phyloP scores from a whole-genome alignment of 2,329 filamentous ascomycete genomes.

The Penicillium corylophilum region DNA sequence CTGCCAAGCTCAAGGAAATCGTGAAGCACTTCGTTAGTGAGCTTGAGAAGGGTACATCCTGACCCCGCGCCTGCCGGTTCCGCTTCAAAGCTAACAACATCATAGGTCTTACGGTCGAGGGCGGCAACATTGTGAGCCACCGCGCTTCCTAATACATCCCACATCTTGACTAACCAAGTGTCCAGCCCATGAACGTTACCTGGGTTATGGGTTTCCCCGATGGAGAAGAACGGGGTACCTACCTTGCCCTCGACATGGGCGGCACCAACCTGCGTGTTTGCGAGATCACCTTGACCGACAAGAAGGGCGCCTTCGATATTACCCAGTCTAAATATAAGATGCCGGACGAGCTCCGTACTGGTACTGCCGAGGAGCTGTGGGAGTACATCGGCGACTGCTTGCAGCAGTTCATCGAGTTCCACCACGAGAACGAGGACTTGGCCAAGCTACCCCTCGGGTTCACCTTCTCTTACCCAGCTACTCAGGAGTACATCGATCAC shows the following conservation, averaged over 20 bases:
- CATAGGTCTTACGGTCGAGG: constrained; percentile 76
- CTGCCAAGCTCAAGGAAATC: constrained; percentile 80
- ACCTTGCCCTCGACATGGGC: constrained; percentile 89
- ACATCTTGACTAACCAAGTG: constrained; percentile 20
- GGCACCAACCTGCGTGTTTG: constrained; percentile 95
- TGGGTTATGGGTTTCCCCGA: constrained; percentile 92
- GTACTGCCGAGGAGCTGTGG: constrained; percentile 82
- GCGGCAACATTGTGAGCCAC: constrained; percentile 79
- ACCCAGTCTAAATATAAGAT: constrained; percentile 95
- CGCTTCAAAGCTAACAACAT: constrained; percentile 9
- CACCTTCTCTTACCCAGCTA: constrained; percentile 94
- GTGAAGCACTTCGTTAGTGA: constrained; percentile 86
- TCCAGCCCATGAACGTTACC: constrained; percentile 92
- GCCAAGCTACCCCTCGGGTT: constrained; percentile 75
- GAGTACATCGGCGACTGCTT: constrained; percentile 93
- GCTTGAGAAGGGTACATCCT: constrained; percentile 70
- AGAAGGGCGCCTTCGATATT: constrained; percentile 88
- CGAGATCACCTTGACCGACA: constrained; percentile 82
- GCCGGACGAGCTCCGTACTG: constrained; percentile 88
- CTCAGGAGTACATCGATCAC: constrained; percentile 89
- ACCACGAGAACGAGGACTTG: constrained; percentile 67
- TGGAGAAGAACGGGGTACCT: constrained; percentile 83
- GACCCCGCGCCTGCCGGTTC: neutral
- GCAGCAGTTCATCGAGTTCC: constrained; percentile 83
- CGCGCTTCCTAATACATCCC: neutral